Evolutionary conservation across 768 basidiomycete species (phyloP).

Genomic region (Lentinus tigrinus): DNA sequence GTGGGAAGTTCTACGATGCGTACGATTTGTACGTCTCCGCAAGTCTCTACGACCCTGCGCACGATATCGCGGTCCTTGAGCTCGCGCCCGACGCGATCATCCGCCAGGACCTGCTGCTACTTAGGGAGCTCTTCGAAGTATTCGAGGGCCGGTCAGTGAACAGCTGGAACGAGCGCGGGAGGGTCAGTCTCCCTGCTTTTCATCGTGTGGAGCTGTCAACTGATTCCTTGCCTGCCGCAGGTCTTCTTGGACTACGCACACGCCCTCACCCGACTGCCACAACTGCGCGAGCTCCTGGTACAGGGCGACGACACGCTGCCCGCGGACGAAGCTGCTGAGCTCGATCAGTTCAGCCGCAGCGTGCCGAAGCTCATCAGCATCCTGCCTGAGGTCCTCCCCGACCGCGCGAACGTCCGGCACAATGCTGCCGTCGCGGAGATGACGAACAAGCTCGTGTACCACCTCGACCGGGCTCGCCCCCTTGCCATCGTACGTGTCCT

Average conservation of each 20-base stretch:
- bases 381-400: conserved; percentile 65
- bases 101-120: conserved; percentile 49
- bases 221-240: conserved; percentile 32
- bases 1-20: conserved; percentile 65
- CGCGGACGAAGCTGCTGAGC: conserved; percentile 45
- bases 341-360: conserved; percentile 58
- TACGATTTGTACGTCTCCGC: conserved; percentile 78
- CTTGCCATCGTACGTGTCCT: conserved; percentile 52
- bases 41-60: conserved; percentile 69
- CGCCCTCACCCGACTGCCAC: conserved; percentile 58
- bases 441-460: conserved; percentile 57
- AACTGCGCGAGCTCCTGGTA: conserved; percentile 45
- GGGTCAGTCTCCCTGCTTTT: conserved; percentile 46
- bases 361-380: conserved; percentile 66
- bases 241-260: conserved; percentile 71
- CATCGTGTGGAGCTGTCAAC: neutral
- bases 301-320: conserved; percentile 43
- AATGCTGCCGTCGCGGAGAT: conserved; percentile 72
- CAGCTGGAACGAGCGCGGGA: conserved; percentile 82
- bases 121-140: conserved; percentile 65
- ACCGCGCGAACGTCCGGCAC: conserved; percentile 60
- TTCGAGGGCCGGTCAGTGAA: conserved; percentile 61
- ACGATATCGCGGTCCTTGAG: conserved; percentile 80
- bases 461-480: conserved; percentile 61
- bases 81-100: conserved; percentile 88